Conservation (phyloP, 129 eudicot species). For the Flaveria robusta region DNA sequence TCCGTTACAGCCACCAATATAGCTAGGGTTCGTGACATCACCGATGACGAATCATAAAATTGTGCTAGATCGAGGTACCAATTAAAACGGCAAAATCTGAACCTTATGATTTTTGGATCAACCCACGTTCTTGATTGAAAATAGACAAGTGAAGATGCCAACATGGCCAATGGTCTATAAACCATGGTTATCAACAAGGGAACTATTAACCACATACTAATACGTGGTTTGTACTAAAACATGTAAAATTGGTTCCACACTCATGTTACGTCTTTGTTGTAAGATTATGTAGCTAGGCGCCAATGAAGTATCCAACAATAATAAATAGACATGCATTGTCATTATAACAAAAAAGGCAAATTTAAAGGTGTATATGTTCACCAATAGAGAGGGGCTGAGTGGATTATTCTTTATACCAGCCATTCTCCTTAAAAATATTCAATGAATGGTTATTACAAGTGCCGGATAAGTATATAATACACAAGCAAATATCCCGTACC, state of each 20-base stretch:
- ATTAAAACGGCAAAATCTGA: neutral
- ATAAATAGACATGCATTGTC: neutral
- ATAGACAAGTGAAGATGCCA: neutral
- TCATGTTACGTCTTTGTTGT: slow-evolving; percentile 21
- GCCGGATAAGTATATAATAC: neutral
- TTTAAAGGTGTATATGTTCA: neutral
- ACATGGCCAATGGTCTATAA: neutral
- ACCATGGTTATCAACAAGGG: slow-evolving; percentile 18
- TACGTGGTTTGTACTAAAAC: slow-evolving; percentile 27
- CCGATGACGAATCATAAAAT: neutral
- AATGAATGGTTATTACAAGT: neutral
- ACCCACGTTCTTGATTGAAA: slow-evolving; percentile 26
- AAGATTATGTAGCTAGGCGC: neutral
- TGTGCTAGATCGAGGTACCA: neutral
- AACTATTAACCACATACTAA: slow-evolving; percentile 24
- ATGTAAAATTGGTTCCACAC: neutral
- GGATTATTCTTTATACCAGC: neutral
- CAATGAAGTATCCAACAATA: neutral
- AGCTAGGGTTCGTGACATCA: neutral
- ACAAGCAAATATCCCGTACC: too few relatives aligned
- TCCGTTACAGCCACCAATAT: too few relatives aligned
- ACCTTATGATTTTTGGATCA: slow-evolving; percentile 23
- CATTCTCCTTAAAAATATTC: too few relatives aligned
- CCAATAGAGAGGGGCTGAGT: too few relatives aligned
- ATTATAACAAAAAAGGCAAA: neutral